phyloP scores from a whole-genome alignment of 495 filamentous ascomycete genomes.

The Podospora pseudopauciseta region DNA sequence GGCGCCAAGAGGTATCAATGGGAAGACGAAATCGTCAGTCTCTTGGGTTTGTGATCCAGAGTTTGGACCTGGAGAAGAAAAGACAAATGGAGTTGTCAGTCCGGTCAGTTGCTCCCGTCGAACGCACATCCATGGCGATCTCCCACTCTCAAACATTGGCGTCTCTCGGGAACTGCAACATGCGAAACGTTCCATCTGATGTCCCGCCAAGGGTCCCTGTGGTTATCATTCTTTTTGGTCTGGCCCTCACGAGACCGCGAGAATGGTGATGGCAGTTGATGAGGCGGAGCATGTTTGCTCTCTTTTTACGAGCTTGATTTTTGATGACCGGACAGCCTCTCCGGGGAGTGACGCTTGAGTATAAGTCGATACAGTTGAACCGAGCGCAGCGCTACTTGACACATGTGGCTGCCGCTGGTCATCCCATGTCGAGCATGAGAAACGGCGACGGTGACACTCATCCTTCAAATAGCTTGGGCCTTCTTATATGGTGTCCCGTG shows the following conservation, averaged over 20 bases:
- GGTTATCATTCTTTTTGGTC: neutral
- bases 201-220: neutral
- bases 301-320: neutral
- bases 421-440: neutral
- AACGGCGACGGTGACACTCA: neutral
- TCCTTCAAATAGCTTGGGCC: neutral
- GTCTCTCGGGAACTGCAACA: neutral
- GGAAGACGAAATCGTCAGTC: neutral
- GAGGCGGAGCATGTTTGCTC: neutral
- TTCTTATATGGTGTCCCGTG: neutral
- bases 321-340: neutral
- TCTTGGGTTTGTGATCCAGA: neutral
- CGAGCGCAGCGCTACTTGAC: neutral
- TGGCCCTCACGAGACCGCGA: neutral
- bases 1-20: neutral
- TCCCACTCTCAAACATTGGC: constrained; percentile 8
- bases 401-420: neutral
- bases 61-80: neutral
- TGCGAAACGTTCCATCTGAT: neutral
- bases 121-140: constrained; percentile 3
- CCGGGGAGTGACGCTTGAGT: neutral
- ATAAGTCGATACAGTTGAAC: neutral
- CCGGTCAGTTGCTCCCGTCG: neutral
- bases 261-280: neutral
- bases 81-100: neutral